These are phyloP conservation scores for Pezicula neosporulosa DNA, from an alignment of 2,329 filamentous ascomycete species.

Conservation along the genomic window DNA sequence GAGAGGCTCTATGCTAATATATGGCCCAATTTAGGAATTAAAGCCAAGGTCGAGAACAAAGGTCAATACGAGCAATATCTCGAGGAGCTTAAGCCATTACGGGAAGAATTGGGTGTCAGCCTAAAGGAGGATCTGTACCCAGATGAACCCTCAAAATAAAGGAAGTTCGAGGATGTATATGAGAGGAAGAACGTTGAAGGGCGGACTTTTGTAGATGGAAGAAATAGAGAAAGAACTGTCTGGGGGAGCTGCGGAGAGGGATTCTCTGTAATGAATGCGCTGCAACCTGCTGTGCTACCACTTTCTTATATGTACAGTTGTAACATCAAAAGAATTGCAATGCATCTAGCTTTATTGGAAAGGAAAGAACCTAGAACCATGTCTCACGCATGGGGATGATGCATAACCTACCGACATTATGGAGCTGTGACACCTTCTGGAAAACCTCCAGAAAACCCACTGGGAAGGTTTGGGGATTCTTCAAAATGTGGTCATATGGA, in stretches of 20 bases:
- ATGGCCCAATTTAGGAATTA: slow-evolving; percentile 65
- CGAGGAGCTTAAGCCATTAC: slow-evolving; percentile 84
- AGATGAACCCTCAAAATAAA: slow-evolving; percentile 33
- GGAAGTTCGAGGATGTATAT: slow-evolving; percentile 6
- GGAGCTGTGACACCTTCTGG: too few relatives aligned
- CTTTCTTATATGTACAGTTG: slow-evolving; percentile 28
- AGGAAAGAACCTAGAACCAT: not conserved
- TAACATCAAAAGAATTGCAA: slow-evolving; percentile 27
- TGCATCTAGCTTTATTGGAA: slow-evolving; percentile 19
- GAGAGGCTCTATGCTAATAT: slow-evolving; percentile 7
- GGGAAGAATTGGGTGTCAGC: slow-evolving; percentile 87
- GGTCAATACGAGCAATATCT: slow-evolving; percentile 97
- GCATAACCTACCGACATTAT: too few relatives aligned
- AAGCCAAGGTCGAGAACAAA: slow-evolving; percentile 99
- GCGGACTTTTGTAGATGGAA: slow-evolving; percentile 18
- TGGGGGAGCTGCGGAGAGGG: slow-evolving; percentile 12
- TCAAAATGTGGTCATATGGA: too few relatives aligned
- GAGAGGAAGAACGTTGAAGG: too few relatives aligned
- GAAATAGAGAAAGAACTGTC: slow-evolving; percentile 6
- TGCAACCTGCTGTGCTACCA: slow-evolving; percentile 16
- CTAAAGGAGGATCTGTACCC: slow-evolving; percentile 95
- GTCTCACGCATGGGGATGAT: too few relatives aligned
- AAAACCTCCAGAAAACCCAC: too few relatives aligned
- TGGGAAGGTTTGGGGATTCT: too few relatives aligned
- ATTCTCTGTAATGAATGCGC: slow-evolving; percentile 10